These are phyloP conservation scores for Hydrangea macrophylla DNA, from an alignment of 148 eudicot genomes.

Conservation along the genomic window DNA sequence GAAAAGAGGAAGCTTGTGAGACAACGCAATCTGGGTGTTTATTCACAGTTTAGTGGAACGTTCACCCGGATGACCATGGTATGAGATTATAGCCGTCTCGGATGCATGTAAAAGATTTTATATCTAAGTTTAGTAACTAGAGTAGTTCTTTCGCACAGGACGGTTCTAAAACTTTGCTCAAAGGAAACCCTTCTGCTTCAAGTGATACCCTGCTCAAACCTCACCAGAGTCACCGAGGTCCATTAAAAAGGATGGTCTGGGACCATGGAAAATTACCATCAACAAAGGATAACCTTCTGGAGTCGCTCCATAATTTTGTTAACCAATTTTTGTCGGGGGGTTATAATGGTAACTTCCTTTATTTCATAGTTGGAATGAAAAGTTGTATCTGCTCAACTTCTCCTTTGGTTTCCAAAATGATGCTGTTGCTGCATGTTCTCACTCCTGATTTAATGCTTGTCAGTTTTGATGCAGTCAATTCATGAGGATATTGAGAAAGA, in stretches of 20 bases:
- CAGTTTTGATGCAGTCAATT: conserved; percentile 89
- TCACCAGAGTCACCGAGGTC: conserved; percentile 64
- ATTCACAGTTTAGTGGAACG: conserved; percentile 75
- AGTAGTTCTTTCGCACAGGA: conserved; percentile 45
- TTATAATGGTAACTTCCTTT: conserved; percentile 67
- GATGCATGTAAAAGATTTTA: neutral
- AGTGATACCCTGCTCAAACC: conserved; percentile 53
- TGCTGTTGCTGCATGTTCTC: conserved; percentile 18
- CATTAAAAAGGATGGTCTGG: conserved; percentile 53
- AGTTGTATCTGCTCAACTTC: neutral
- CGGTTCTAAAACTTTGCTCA: conserved; percentile 75
- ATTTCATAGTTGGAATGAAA: neutral
- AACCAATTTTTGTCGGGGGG: conserved; percentile 82
- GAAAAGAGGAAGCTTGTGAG: conserved; percentile 62
- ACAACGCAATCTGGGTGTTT: conserved; percentile 44
- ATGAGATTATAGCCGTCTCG: conserved; percentile 19
- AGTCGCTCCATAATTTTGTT: conserved; percentile 58
- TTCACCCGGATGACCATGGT: conserved; percentile 84
- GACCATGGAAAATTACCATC: conserved; percentile 64
- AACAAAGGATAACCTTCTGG: conserved; percentile 45
- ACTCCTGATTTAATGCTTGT: conserved; percentile 14
- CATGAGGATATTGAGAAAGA: conserved; percentile 82
- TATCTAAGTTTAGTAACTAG: conserved; percentile 7
- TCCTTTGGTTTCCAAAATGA: neutral
- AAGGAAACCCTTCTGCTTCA: conserved; percentile 69